A percentile compares a stretch with the other conserved stretches of the same genome.
These are phyloP conservation scores for Camellia granthamiana DNA, from an alignment of 148 eudicot species.

Conservation along the genomic window DNA sequence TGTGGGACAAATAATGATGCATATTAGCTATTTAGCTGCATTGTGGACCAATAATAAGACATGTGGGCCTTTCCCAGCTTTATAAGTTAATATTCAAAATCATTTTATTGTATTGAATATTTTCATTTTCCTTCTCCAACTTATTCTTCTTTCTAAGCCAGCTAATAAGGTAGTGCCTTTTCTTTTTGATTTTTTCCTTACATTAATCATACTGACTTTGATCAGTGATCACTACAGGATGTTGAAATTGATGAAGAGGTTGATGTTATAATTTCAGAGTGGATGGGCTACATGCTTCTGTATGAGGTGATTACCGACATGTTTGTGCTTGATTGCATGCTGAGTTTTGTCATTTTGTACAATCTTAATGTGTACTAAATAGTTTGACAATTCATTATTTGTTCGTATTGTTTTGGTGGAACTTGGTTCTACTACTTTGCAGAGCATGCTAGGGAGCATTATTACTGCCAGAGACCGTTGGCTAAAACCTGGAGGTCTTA, in stretches of 20 bases:
- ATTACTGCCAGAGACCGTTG: conserved; percentile 96
- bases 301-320: conserved; percentile 65
- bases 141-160: not conserved
- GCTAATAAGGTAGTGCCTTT: not conserved
- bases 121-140: not conserved
- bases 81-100: not conserved
- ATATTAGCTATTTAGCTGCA: conserved; percentile 11
- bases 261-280: conserved; percentile 94
- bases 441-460: conserved; percentile 99
- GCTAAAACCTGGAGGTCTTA: conserved; percentile 99
- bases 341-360: not conserved
- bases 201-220: conserved; percentile 4
- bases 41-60: not conserved
- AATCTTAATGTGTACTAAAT: not conserved
- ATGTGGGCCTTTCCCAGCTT: not conserved
- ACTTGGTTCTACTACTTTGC: conserved; percentile 16
- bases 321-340: conserved; percentile 2
- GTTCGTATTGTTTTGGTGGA: not conserved
- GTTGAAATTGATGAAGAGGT: conserved; percentile 88
- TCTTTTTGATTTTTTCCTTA: not conserved
- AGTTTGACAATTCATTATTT: not conserved
- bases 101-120: not conserved
- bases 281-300: conserved; percentile 99
- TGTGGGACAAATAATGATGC: not conserved
- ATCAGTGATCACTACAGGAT: conserved; percentile 55